Conservation (phyloP, 2,329 filamentous ascomycete genomes). For the Talaromyces albobiverticillius region DNA sequence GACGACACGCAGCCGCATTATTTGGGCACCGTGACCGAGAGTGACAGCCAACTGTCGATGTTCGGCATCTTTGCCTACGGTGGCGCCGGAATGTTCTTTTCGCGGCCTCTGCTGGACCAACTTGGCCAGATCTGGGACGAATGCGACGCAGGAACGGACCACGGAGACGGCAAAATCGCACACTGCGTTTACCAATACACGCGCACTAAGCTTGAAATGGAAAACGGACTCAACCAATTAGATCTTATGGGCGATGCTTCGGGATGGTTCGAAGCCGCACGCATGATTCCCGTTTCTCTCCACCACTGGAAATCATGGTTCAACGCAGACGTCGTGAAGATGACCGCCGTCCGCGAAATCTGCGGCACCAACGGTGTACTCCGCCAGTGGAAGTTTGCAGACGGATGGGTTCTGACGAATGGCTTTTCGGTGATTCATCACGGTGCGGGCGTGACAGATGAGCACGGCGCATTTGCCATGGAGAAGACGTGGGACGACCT, state of each 20-base stretch:
- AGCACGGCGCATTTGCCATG: constrained; percentile 34
- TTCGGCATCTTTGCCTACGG: constrained; percentile 62
- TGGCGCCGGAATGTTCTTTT: constrained; percentile 60
- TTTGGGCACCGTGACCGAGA: constrained; percentile 58
- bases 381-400: constrained; percentile 51
- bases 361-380: constrained; percentile 58
- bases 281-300: constrained; percentile 51
- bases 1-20: constrained; percentile 52
- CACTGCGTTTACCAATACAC: constrained; percentile 58
- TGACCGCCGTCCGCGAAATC: constrained; percentile 49
- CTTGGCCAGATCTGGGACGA: constrained; percentile 48
- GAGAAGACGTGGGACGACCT: constrained; percentile 55
- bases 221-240: constrained; percentile 57
- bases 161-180: constrained; percentile 57
- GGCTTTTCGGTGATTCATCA: constrained; percentile 59
- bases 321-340: constrained; percentile 47
- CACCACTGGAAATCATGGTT: constrained; percentile 67
- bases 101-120: constrained; percentile 49
- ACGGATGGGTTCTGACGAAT: constrained; percentile 54
- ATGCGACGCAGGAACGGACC: constrained; percentile 47
- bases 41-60: constrained; percentile 48
- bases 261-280: constrained; percentile 60
- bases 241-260: constrained; percentile 55
- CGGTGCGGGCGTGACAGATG: constrained; percentile 39
- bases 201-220: constrained; percentile 52